Evolutionary conservation across 768 basidiomycete species (phyloP).

Genomic region (Exidia glandulosa): DNA sequence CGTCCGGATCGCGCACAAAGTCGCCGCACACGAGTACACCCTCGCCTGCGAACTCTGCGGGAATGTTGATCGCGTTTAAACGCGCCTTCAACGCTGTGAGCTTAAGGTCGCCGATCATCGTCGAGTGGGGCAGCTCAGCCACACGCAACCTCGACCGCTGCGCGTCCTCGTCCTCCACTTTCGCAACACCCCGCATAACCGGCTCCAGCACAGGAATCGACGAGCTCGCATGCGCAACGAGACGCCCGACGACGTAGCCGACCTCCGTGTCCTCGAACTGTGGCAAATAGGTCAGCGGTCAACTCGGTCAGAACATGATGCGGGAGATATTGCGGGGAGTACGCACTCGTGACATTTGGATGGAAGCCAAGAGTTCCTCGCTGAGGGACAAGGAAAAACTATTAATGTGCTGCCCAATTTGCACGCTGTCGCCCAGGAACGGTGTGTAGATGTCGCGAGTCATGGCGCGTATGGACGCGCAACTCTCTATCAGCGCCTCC

Average conservation of each 20-base stretch:
- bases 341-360: constrained; percentile 82
- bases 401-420: constrained; percentile 92
- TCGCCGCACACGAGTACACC: constrained; percentile 83
- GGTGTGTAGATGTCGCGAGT: constrained; percentile 89
- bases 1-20: constrained; percentile 32
- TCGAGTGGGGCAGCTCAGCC: constrained; percentile 67
- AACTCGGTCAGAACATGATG: neutral
- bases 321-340: neutral
- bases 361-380: constrained; percentile 67
- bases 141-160: constrained; percentile 22
- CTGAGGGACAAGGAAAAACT: constrained; percentile 91
- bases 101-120: constrained; percentile 96
- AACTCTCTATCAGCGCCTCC: constrained; percentile 64
- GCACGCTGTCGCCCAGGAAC: constrained; percentile 57
- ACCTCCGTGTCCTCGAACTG: constrained; percentile 99
- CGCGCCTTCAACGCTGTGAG: constrained; percentile 80
- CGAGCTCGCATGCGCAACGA: constrained; percentile 74
- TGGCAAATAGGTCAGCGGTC: neutral
- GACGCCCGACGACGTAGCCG: constrained; percentile 82
- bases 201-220: constrained; percentile 85
- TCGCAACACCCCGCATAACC: constrained; percentile 5
- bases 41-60: constrained; percentile 93
- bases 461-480: constrained; percentile 75
- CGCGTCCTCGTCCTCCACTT: constrained; percentile 14
- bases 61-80: constrained; percentile 62